Conservation (phyloP, 2,329 filamentous ascomycete genomes). For the Fusarium protoensiforme region DNA sequence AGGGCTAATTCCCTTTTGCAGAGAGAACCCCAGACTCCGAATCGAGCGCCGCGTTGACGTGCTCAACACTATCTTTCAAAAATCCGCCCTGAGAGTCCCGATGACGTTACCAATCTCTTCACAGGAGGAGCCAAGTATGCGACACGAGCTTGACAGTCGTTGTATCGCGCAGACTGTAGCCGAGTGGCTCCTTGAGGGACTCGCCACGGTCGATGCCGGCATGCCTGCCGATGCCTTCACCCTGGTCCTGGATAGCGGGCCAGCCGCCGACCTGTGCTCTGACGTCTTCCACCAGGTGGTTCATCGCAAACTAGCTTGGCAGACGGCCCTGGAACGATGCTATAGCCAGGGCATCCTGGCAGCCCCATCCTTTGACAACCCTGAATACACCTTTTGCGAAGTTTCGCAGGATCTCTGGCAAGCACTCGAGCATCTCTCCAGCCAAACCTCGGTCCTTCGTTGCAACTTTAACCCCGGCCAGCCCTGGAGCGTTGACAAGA, state of each 20-base stretch:
- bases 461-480: background rate
- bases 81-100: accelerated
- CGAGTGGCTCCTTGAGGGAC: background rate
- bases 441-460: background rate
- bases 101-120: background rate
- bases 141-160: background rate
- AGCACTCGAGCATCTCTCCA: background rate
- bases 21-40: background rate
- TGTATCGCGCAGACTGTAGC: background rate
- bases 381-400: background rate
- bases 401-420: accelerated
- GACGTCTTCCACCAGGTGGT: background rate
- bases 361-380: background rate
- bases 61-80: background rate
- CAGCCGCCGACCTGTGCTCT: background rate
- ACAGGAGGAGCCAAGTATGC: background rate
- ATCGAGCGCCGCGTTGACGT: background rate
- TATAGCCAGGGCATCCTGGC: background rate
- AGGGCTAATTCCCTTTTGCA: slow-evolving; percentile 11
- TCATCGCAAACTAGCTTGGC: background rate
- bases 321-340: accelerated
- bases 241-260: background rate
- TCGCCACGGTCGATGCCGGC: background rate
- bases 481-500: background rate
- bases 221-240: slow-evolving; percentile 8